These are phyloP conservation scores for Camptophora hylomeconis DNA, from an alignment of 2,329 filamentous ascomycete species.

Conservation along the genomic window DNA sequence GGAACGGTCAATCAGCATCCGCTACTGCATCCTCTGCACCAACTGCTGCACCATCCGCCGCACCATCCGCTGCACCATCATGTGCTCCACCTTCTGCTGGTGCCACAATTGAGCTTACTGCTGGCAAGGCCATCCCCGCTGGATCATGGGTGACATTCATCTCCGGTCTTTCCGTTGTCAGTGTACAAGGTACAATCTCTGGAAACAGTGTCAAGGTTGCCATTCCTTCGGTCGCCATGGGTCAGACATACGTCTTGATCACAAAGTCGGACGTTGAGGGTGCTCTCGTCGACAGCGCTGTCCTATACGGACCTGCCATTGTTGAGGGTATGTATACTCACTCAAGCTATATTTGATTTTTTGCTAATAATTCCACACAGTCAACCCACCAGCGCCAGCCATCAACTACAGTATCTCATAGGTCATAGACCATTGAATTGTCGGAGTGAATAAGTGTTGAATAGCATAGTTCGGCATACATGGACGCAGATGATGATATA, in stretches of 20 bases:
- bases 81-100: constrained; percentile 9
- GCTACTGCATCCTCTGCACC: background rate
- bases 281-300: constrained; percentile 9
- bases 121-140: constrained; percentile 5
- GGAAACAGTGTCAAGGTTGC: constrained; percentile 6
- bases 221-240: constrained; percentile 10
- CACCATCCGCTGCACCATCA: constrained; percentile 2
- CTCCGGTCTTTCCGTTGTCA: constrained; percentile 13
- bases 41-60: constrained; percentile 1
- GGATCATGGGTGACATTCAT: constrained; percentile 15
- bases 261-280: constrained; percentile 13
- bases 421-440: no score
- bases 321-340: constrained; percentile 10
- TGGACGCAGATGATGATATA: no score
- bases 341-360: background rate
- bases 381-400: no score
- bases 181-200: constrained; percentile 6
- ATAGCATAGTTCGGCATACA: no score
- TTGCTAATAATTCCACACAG: no score
- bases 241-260: constrained; percentile 16
- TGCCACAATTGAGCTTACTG: constrained; percentile 9
- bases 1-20: background rate
- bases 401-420: no score
- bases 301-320: constrained; percentile 17
- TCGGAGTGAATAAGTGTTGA: no score